Evolutionary conservation across 371 early-diverging fungal genomes (phyloP).

Genomic region (Lichtheimia hyalospora): DNA sequence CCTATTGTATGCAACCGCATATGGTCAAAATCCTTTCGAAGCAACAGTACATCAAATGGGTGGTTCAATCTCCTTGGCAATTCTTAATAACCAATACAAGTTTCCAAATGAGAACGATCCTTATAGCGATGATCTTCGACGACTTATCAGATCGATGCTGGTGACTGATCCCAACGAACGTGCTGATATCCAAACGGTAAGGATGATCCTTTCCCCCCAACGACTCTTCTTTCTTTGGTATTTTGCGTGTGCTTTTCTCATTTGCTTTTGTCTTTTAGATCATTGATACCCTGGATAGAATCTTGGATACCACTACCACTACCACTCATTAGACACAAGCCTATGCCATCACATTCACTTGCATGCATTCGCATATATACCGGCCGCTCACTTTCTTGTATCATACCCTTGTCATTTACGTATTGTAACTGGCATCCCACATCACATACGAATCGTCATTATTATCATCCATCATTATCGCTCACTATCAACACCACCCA

Average conservation of each 20-base stretch:
- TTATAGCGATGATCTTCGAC: conserved; percentile 61
- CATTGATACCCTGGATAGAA: conserved; percentile 1
- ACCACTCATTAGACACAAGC: neutral
- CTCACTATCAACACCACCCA: no score
- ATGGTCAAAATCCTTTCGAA: conserved; percentile 72
- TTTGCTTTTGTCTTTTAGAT: neutral
- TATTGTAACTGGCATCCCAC: no score
- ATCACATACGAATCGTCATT: no score
- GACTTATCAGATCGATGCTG: conserved; percentile 62
- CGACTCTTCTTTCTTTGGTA: no score
- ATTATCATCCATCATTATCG: no score
- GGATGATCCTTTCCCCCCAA: neutral
- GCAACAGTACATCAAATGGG: conserved; percentile 65
- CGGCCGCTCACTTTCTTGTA: no score
- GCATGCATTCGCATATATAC: no score
- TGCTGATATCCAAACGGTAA: conserved; percentile 56
- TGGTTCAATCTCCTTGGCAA: conserved; percentile 71
- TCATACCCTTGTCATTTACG: no score
- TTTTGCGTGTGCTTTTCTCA: no score
- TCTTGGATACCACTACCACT: neutral
- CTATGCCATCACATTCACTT: no score
- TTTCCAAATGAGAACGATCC: conserved; percentile 46
- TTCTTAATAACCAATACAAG: conserved; percentile 58
- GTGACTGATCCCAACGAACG: conserved; percentile 63
- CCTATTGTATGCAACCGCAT: conserved; percentile 71